Evolutionary conservation across 129 eudicot genomes (phyloP).

Genomic region (Tagetes erecta): DNA sequence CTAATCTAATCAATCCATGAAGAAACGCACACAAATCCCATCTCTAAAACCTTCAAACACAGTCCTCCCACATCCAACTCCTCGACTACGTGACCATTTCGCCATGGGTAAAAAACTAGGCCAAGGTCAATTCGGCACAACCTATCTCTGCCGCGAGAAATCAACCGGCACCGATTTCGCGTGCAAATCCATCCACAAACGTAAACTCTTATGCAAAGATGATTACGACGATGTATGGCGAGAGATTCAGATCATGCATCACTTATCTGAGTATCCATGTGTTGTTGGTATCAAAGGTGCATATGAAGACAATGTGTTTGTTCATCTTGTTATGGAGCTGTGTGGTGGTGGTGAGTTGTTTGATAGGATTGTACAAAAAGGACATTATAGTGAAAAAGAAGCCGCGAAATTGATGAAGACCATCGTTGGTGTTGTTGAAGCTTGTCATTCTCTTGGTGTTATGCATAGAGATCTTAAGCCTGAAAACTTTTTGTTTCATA

Average conservation of each 20-base stretch:
- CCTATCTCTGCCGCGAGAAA: slow-evolving; percentile 52
- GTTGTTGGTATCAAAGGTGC: slow-evolving; percentile 57
- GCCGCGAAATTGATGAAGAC: slow-evolving; percentile 52
- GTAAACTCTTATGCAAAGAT: slow-evolving; percentile 47
- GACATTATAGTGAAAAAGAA: slow-evolving; percentile 56
- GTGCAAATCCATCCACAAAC: slow-evolving; percentile 55
- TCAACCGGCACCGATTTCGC: slow-evolving; percentile 43
- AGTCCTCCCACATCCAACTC: slow-evolving; percentile 49
- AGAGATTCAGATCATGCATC: slow-evolving; percentile 70
- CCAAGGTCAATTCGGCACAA: slow-evolving; percentile 68
- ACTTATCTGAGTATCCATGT: slow-evolving; percentile 52
- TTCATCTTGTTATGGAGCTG: slow-evolving; percentile 59
- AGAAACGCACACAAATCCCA: slow-evolving; percentile 28
- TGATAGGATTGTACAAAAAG: slow-evolving; percentile 58
- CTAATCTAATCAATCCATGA: slow-evolving; percentile 19
- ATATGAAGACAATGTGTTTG: slow-evolving; percentile 53
- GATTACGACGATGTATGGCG: slow-evolving; percentile 71
- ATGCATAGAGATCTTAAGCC: slow-evolving; percentile 29
- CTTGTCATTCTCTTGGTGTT: too few species aligned
- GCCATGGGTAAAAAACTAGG: slow-evolving; percentile 56
- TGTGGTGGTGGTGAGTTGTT: slow-evolving; percentile 66
- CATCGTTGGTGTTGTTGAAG: slow-evolving; percentile 17
- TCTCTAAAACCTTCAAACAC: slow-evolving; percentile 42
- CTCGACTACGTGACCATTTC: slow-evolving; percentile 37
- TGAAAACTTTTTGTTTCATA: slow-evolving; percentile 53